These are phyloP conservation scores for Fragaria ananassa DNA, from an alignment of 306 rosid species.

Conservation along the genomic window DNA sequence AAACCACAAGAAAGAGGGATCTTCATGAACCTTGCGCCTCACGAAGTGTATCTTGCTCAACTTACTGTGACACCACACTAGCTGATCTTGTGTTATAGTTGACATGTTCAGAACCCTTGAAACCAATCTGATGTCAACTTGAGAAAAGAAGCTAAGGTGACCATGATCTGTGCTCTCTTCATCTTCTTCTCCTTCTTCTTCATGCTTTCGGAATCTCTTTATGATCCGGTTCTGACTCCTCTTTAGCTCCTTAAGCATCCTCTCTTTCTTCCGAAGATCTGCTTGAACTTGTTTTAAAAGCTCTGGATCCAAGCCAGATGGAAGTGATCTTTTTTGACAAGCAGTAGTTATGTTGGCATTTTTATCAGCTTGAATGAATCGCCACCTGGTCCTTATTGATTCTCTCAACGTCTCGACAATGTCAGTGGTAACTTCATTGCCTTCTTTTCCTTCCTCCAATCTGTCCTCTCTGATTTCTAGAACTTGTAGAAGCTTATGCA, in stretches of 20 bases:
- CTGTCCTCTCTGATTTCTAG: no score
- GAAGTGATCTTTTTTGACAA: slow-evolving; percentile 18
- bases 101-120: slow-evolving; percentile 84
- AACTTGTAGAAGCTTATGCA: no score
- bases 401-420: no score
- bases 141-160: slow-evolving; percentile 62
- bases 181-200: slow-evolving; percentile 17
- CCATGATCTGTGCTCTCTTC: slow-evolving; percentile 17
- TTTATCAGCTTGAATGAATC: no score
- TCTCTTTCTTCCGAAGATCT: slow-evolving; percentile 72
- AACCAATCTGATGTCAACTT: slow-evolving; percentile 80
- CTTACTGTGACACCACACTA: slow-evolving; percentile 84
- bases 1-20: slow-evolving; percentile 74
- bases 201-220: slow-evolving; percentile 51
- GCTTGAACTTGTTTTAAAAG: slow-evolving; percentile 46
- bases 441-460: no score
- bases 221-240: slow-evolving; percentile 69
- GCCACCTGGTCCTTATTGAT: no score
- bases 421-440: no score
- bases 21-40: slow-evolving; percentile 57
- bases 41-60: slow-evolving; percentile 53
- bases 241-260: slow-evolving; percentile 47
- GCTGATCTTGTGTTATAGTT: slow-evolving; percentile 68
- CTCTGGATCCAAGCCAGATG: slow-evolving; percentile 43
- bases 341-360: background rate